Evolutionary conservation across 257 asterid genomes (phyloP).

Genomic region (Osmanthus fragrans): DNA sequence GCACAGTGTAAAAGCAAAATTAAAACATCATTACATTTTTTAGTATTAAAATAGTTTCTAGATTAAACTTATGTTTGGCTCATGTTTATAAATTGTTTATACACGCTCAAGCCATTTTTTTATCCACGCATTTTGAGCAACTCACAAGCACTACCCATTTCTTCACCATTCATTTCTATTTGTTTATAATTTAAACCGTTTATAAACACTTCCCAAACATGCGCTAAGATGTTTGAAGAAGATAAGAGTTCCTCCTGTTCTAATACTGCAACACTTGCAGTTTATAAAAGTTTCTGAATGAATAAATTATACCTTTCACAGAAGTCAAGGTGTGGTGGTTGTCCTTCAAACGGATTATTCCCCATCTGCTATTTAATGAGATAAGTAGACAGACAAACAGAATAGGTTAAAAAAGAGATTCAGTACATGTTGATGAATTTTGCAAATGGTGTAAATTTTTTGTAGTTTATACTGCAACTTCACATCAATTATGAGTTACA

Average conservation of each 20-base stretch:
- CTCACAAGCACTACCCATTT: no score
- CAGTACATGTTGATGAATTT: constrained; percentile 9
- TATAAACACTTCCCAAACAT: no score
- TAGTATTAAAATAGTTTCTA: constrained; percentile 2
- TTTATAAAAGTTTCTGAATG: constrained; percentile 1
- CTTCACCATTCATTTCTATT: no score
- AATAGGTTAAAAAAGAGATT: constrained; percentile 11
- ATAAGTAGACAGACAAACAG: constrained; percentile 20
- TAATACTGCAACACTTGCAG: constrained; percentile 4
- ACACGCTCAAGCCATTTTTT: no score
- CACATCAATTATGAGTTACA: not conserved
- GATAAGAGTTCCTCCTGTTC: not conserved
- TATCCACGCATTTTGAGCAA: no score
- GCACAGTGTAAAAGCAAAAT: constrained; percentile 29
- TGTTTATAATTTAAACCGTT: no score
- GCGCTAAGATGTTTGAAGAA: not conserved
- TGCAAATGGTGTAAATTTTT: constrained; percentile 13
- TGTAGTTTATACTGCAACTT: not conserved
- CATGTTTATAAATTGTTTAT: no score
- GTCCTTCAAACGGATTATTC: constrained; percentile 19
- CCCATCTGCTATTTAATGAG: constrained; percentile 26
- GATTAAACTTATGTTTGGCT: not conserved
- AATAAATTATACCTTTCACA: constrained; percentile 32
- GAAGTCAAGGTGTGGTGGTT: constrained; percentile 18
- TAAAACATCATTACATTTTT: constrained; percentile 10